Conservation (phyloP, 371 early-diverging fungal species). For the Mucor plumbeus region DNA sequence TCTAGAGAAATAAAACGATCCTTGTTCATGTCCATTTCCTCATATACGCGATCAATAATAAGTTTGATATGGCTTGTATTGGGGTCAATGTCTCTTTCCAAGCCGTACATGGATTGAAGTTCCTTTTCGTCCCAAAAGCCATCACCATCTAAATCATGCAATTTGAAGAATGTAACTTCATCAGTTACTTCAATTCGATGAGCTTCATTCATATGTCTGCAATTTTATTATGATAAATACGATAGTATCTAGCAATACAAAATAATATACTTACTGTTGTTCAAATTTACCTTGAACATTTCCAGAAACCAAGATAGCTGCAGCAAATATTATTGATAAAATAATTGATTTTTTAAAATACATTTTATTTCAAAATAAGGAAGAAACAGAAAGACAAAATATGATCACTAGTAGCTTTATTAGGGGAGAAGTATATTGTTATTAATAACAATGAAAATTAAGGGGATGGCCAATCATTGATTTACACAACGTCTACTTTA, state of each 20-base stretch:
- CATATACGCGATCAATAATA: conserved; percentile 45
- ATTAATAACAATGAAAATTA: not conserved
- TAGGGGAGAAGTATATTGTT: not conserved
- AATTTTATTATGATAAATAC: not conserved
- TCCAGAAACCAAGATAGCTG: not conserved
- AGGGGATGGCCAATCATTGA: conserved; percentile 1
- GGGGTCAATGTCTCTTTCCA: conserved; percentile 40
- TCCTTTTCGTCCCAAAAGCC: conserved; percentile 42
- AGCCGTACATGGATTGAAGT: conserved; percentile 39
- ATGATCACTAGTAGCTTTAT: not conserved
- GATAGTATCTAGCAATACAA: too few species aligned
- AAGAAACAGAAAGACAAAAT: not conserved
- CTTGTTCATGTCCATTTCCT: conserved; percentile 39
- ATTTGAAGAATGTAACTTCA: conserved; percentile 46
- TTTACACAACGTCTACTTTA: conserved; percentile 3
- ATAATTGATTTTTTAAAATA: not conserved
- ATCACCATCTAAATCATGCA: conserved; percentile 51
- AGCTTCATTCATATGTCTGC: conserved; percentile 41
- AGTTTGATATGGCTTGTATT: conserved; percentile 42
- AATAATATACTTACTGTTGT: conserved; percentile 13
- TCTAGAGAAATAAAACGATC: conserved; percentile 40
- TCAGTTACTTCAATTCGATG: conserved; percentile 46
- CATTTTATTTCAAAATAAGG: conserved; percentile 4
- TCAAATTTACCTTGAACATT: conserved; percentile 15
- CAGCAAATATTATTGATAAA: not conserved